Base-by-base conservation (phyloP, 1,139 yeast genomes). In the Geotrichum klebahnii region DNA sequence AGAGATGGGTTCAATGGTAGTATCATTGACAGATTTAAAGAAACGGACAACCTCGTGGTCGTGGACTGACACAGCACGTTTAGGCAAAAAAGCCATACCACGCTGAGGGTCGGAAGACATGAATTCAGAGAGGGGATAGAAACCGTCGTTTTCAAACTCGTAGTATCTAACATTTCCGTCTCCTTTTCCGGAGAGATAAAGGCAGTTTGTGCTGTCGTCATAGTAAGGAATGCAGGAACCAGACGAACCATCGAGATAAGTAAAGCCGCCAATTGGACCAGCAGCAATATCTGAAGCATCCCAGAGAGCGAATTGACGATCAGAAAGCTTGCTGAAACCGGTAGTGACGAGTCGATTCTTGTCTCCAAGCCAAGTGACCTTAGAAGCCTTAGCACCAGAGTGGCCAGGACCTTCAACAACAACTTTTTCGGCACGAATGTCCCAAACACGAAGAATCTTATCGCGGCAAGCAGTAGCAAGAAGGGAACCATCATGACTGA, bases 241-340 rank as follows among this genome's bases (percentile, higher is more conserved):
- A 0, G 97, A 85, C 5, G 95, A 84, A 14, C 95, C 80, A 64
- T 94, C 98, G 52, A 92, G 78, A 24, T 82, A 80, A 61, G 82
- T 75, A 65, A 89, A 87, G 0, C 95, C 97, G 51, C 88, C 95
- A 59, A 92, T 79, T 46, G 96, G 90, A 23, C 97, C 97, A 46
- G 77, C 74, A 3, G 73, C 81, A 51, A 94, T 73, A 59, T 84
- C 79, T 37, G 75, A 74, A 29, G 88, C 75, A 62, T 92, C 90
- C 97, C 98, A 92, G 53, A 92, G 75, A 57, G 94, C 98, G 56
- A 90, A 75, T 70, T 92, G 97, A 67, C 99, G 89, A 65, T 90
- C 97, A 40, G 96, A 86, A 60, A 86, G 77, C 64, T 85, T 81
- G 37, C 95, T 88, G 66, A 92, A 92, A 1, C 99, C 99, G n/a